Percentiles rank a stretch among this genome's conserved stretches.
Evolutionary conservation across 2,329 filamentous ascomycete genomes (phyloP).

Genomic region (Tolypocladium ovalisporum): DNA sequence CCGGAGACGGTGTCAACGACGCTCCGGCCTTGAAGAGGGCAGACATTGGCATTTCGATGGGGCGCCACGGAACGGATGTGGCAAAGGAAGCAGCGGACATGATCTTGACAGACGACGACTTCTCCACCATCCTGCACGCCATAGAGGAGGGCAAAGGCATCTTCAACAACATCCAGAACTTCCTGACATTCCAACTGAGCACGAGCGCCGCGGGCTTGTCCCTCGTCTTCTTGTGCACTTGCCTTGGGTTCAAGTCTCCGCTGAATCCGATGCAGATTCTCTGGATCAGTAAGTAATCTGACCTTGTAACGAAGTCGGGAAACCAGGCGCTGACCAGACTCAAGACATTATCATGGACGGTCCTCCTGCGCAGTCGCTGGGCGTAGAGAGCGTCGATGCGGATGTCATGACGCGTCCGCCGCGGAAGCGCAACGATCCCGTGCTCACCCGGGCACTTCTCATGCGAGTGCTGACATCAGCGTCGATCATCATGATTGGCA

Average conservation of each 20-base stretch:
- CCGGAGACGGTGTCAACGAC: conserved; percentile 95
- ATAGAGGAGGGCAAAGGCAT: conserved; percentile 99
- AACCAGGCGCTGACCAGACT: conserved; percentile 1
- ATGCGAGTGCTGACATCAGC: conserved; percentile 80
- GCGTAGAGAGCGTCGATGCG: conserved; percentile 88
- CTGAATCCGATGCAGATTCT: conserved; percentile 99
- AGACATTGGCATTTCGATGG: conserved; percentile 97
- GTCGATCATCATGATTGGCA: conserved; percentile 82
- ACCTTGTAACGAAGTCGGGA: too few species aligned
- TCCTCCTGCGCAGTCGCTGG: conserved; percentile 90
- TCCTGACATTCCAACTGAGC: conserved; percentile 95
- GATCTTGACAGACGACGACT: conserved; percentile 84
- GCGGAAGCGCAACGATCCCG: conserved; percentile 71
- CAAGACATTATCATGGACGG: conserved; percentile 99
- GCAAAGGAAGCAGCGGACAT: conserved; percentile 94
- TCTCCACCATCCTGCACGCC: conserved; percentile 82
- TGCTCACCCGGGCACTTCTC: conserved; percentile 77
- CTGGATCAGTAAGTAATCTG: conserved; percentile 77
- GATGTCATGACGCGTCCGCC: conserved; percentile 90
- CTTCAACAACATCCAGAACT: conserved; percentile 99
- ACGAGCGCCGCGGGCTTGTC: conserved; percentile 90
- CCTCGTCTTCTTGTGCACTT: conserved; percentile 84
- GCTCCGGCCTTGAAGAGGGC: conserved; percentile 93
- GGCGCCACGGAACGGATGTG: conserved; percentile 86
- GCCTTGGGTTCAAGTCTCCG: conserved; percentile 87